phyloP scores from a whole-genome alignment of 83 land plant species.

The Picea mariana region DNA sequence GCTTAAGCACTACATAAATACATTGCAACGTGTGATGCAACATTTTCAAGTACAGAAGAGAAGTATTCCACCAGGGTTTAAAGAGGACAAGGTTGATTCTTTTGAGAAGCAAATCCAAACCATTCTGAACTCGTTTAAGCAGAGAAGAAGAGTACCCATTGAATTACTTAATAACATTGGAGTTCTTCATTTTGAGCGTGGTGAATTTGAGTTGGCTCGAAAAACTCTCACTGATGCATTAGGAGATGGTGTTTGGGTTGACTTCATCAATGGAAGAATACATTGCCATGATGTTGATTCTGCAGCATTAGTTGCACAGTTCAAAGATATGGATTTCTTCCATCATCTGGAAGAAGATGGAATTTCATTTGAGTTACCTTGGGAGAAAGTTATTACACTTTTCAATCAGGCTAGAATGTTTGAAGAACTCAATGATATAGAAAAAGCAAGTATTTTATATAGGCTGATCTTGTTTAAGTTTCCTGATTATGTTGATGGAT shows the following conservation, averaged over 20 bases:
- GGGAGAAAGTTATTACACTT: conserved; percentile 81
- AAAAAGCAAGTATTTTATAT: conserved; percentile 74
- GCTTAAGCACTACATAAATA: too few relatives aligned
- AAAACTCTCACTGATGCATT: conserved; percentile 80
- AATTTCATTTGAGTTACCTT: conserved; percentile 64
- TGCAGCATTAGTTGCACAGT: conserved; percentile 30
- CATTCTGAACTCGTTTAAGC: conserved; percentile 50
- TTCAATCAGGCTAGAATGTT: conserved; percentile 86
- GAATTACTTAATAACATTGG: too few relatives aligned
- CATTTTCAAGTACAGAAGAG: conserved; percentile 44
- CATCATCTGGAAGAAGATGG: conserved; percentile 77
- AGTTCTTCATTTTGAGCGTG: too few relatives aligned
- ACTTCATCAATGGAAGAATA: conserved; percentile 42
- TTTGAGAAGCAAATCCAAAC: conserved; percentile 73
- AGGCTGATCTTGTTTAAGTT: conserved; percentile 84
- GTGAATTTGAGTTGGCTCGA: conserved; percentile 53
- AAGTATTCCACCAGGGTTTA: conserved; percentile 18
- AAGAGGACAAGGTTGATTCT: conserved; percentile 54
- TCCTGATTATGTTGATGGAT: too few relatives aligned
- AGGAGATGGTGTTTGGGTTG: conserved; percentile 81
- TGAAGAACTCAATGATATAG: conserved; percentile 80
- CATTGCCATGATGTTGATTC: conserved; percentile 34
- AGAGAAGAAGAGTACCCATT: conserved; percentile 7
- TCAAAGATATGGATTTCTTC: conserved; percentile 64
- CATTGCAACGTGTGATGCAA: background rate